Conservation (phyloP, 768 basidiomycete species). For the Suillus occidentalis region DNA sequence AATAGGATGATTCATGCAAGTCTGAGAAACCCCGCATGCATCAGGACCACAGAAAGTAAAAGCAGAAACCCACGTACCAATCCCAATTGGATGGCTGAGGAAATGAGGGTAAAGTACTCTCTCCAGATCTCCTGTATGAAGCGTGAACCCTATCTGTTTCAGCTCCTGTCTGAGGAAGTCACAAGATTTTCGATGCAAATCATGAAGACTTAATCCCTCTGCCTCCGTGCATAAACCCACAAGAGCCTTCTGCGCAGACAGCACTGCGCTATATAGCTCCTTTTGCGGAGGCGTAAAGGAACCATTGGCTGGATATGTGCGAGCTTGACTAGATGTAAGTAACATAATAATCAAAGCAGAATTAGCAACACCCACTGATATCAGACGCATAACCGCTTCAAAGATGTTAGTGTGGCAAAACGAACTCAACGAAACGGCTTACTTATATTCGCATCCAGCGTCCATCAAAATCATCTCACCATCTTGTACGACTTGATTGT, state of each 20-base stretch:
- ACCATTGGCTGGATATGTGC: conserved; percentile 87
- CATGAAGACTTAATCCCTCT: conserved; percentile 59
- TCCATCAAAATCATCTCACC: conserved; percentile 85
- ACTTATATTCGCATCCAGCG: conserved; percentile 93
- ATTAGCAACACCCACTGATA: conserved; percentile 61
- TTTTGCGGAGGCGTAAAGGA: conserved; percentile 75
- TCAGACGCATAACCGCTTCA: conserved; percentile 89
- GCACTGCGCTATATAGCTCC: conserved; percentile 81
- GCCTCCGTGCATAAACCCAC: conserved; percentile 59
- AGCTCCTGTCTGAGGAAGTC: conserved; percentile 69
- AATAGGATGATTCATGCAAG: conserved; percentile 79
- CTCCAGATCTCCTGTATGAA: conserved; percentile 57
- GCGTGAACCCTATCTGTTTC: conserved; percentile 54
- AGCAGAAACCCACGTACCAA: conserved; percentile 49
- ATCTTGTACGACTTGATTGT: conserved; percentile 71
- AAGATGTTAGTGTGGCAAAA: conserved; percentile 9
- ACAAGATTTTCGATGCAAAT: conserved; percentile 76
- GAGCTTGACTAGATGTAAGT: conserved; percentile 45
- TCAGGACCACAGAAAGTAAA: conserved; percentile 8
- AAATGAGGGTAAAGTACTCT: conserved; percentile 87
- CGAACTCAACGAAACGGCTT: conserved; percentile 21
- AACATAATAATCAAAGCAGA: conserved; percentile 8
- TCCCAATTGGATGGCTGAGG: conserved; percentile 88
- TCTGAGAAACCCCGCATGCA: conserved; percentile 49
- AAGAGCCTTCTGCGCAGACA: conserved; percentile 70